Percentiles rank a stretch among this genome's conserved stretches.
phyloP scores from a whole-genome alignment of 192 early-diverging fungal species.

The Diversispora epigaea region DNA sequence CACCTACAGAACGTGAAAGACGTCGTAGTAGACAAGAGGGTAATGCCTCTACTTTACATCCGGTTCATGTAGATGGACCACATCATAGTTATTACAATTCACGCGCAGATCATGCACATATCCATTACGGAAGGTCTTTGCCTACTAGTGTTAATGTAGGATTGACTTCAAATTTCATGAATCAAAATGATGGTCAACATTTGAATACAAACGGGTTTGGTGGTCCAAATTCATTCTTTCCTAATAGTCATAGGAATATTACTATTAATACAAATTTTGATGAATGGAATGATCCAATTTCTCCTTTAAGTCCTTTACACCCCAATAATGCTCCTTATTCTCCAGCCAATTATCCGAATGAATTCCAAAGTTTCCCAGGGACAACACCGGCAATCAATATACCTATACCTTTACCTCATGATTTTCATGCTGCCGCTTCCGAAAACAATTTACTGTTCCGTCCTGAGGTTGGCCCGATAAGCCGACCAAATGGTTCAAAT shows the following conservation, averaged over 20 bases:
- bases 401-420: slow-evolving; percentile 28
- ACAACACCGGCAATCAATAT: too few relatives aligned
- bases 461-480: not conserved
- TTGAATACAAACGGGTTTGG: not conserved
- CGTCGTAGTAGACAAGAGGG: slow-evolving; percentile 46
- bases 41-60: slow-evolving; percentile 9
- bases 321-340: not conserved
- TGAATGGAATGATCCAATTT: slow-evolving; percentile 4
- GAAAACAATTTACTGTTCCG: not conserved
- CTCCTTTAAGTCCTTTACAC: slow-evolving; percentile 11
- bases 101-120: slow-evolving; percentile 25
- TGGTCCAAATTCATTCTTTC: not conserved
- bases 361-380: slow-evolving; percentile 8
- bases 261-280: not conserved
- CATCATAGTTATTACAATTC: slow-evolving; percentile 1
- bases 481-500: not conserved
- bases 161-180: slow-evolving; percentile 12
- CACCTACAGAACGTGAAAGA: slow-evolving; percentile 46
- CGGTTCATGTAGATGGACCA: slow-evolving; percentile 8
- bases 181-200: slow-evolving; percentile 17
- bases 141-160: slow-evolving; percentile 14
- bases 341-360: not conserved
- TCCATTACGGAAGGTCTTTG: slow-evolving; percentile 26
- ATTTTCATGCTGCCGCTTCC: not conserved
- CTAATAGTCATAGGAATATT: not conserved